A percentile compares a stretch with the other conserved stretches of the same genome.
Evolutionary conservation across 305 asterid species (phyloP).

Genomic region (Fraxinus nigra): DNA sequence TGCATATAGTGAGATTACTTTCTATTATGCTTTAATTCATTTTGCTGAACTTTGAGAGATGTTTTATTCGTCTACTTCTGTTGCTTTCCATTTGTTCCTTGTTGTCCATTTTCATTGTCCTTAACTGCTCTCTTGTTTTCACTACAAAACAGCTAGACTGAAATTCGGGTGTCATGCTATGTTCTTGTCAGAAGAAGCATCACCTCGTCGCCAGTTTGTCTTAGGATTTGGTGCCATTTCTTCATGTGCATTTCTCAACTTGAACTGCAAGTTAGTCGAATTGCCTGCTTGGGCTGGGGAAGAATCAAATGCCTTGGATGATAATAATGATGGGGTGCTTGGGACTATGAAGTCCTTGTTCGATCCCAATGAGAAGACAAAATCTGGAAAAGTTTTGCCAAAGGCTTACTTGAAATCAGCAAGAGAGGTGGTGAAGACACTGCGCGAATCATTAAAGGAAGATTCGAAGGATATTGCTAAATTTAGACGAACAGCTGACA

Average conservation of each 20-base stretch:
- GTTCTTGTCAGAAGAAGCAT: constrained; percentile 28
- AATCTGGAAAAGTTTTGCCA: constrained; percentile 77
- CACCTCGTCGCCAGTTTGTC: constrained; percentile 48
- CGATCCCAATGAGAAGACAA: constrained; percentile 86
- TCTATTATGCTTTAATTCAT: neutral
- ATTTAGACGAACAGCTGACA: constrained; percentile 84
- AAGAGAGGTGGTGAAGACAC: constrained; percentile 79
- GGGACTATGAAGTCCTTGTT: constrained; percentile 66
- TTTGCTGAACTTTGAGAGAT: neutral
- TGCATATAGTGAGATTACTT: neutral
- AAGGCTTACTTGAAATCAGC: constrained; percentile 83
- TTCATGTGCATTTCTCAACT: constrained; percentile 32
- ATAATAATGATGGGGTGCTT: constrained; percentile 46
- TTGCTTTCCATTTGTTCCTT: constrained; percentile 5
- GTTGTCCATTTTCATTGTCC: neutral
- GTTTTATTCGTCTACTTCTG: neutral
- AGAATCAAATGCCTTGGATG: constrained; percentile 33
- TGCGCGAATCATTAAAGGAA: constrained; percentile 70
- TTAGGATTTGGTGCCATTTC: constrained; percentile 37
- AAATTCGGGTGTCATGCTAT: constrained; percentile 31
- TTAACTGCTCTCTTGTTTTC: neutral
- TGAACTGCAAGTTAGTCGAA: constrained; percentile 26
- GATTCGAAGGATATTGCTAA: constrained; percentile 64
- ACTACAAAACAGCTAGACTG: constrained; percentile 31
- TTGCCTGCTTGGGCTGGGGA: constrained; percentile 54